A percentile compares a stretch with the other conserved stretches of the same genome.
Evolutionary conservation across 129 eudicot genomes (phyloP).

Genomic region (Cynara cardunculus): DNA sequence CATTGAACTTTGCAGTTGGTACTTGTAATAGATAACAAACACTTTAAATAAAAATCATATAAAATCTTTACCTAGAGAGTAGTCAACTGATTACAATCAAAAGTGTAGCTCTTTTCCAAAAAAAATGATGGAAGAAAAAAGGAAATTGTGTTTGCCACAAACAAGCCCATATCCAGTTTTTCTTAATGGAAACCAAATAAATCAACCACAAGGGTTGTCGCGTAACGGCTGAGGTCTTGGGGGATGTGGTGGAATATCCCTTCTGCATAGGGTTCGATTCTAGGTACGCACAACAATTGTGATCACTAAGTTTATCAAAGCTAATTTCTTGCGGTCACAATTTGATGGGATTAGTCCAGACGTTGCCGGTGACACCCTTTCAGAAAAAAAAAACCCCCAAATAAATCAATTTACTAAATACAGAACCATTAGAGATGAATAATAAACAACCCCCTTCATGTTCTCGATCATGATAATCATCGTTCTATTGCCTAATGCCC

Average conservation of each 20-base stretch:
- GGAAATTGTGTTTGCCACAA: not conserved
- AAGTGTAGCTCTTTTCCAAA: not conserved
- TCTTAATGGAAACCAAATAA: not conserved
- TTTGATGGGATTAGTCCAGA: too few relatives aligned
- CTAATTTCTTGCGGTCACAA: too few relatives aligned
- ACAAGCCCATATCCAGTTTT: not conserved
- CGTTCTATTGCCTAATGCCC: not conserved
- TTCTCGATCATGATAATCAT: not conserved
- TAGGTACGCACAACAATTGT: too few relatives aligned
- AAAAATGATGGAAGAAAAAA: not conserved
- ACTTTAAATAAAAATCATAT: not conserved
- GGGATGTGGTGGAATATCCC: too few relatives aligned
- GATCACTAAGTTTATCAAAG: too few relatives aligned
- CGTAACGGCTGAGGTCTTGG: too few relatives aligned
- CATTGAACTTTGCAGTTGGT: not conserved
- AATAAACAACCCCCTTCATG: conserved; percentile 5
- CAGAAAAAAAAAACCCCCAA: too few relatives aligned
- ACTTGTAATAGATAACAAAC: not conserved
- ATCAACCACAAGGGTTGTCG: too few relatives aligned
- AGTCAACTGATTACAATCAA: not conserved
- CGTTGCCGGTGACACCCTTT: too few relatives aligned
- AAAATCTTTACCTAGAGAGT: not conserved
- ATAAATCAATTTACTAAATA: not conserved
- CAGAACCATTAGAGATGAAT: not conserved
- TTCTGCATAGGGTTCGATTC: too few relatives aligned